Conservation (phyloP, 2,329 filamentous ascomycete genomes). For the Sporothrix globosa region DNA sequence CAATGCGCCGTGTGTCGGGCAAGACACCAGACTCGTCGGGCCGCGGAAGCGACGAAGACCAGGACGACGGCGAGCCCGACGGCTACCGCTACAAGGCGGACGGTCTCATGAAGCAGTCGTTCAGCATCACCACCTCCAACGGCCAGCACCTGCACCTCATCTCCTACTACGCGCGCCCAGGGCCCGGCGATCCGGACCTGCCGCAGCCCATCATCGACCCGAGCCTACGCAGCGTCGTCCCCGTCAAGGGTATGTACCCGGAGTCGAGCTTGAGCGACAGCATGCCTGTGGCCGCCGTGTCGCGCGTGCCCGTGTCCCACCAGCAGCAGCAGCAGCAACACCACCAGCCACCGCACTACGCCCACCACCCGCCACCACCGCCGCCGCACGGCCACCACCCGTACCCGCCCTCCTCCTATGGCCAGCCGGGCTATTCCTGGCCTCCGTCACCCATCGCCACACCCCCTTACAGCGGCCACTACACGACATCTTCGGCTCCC, state of each 20-base stretch:
- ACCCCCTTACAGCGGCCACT: slow-evolving; percentile 56
- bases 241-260: slow-evolving; percentile 93
- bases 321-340: slow-evolving; percentile 42
- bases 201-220: slow-evolving; percentile 82
- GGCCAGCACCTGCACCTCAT: slow-evolving; percentile 94
- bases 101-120: slow-evolving; percentile 98
- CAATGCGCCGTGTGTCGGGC: slow-evolving; percentile 60
- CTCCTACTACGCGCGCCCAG: slow-evolving; percentile 88
- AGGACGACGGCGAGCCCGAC: slow-evolving; percentile 81
- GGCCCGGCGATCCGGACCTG: slow-evolving; percentile 71
- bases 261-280: slow-evolving; percentile 87
- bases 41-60: slow-evolving; percentile 81
- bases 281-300: slow-evolving; percentile 76
- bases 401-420: slow-evolving; percentile 44
- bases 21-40: slow-evolving; percentile 80
- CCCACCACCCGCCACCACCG: slow-evolving; percentile 34
- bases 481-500: slow-evolving; percentile 46
- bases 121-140: slow-evolving; percentile 92
- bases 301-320: slow-evolving; percentile 63
- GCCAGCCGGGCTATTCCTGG: slow-evolving; percentile 55
- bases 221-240: slow-evolving; percentile 76
- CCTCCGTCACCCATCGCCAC: slow-evolving; percentile 60
- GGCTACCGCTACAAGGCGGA: slow-evolving; percentile 95
- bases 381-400: slow-evolving; percentile 37
- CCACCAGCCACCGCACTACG: slow-evolving; percentile 33